These are phyloP conservation scores for Paxillus ammoniavirescens DNA, from an alignment of 768 basidiomycete genomes.

Conservation along the genomic window DNA sequence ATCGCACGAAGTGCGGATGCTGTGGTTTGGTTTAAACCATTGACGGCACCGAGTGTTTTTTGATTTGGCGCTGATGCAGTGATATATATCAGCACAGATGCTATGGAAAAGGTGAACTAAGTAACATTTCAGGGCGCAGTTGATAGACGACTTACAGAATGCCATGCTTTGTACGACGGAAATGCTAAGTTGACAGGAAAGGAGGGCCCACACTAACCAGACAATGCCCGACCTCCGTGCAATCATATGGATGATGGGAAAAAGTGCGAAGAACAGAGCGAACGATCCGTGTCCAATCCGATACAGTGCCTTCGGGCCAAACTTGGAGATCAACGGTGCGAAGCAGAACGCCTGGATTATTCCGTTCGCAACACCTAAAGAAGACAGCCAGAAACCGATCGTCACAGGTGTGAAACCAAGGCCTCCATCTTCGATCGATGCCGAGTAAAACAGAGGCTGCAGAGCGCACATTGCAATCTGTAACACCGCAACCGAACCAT, in stretches of 20 bases:
- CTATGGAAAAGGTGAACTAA: constrained; percentile 28
- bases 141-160: constrained; percentile 47
- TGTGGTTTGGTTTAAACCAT: constrained; percentile 50
- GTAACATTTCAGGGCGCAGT: too few species aligned
- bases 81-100: constrained; percentile 67
- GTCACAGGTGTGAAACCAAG: constrained; percentile 34
- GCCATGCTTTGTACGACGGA: constrained; percentile 51
- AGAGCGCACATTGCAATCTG: constrained; percentile 39
- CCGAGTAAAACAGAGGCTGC: constrained; percentile 39
- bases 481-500: constrained; percentile 32
- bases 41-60: constrained; percentile 59
- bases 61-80: constrained; percentile 53
- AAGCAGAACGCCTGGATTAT: constrained; percentile 39
- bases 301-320: constrained; percentile 37
- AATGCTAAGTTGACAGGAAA: constrained; percentile 14
- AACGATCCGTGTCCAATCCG: constrained; percentile 19
- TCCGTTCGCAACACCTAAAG: constrained; percentile 37
- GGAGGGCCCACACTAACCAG: too few species aligned
- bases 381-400: constrained; percentile 38
- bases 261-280: constrained; percentile 22
- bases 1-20: constrained; percentile 46
- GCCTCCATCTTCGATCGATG: constrained; percentile 38
- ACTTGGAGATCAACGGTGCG: constrained; percentile 32
- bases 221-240: not conserved
- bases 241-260: constrained; percentile 19